Evolutionary conservation across 306 rosid genomes (phyloP), one percentile per base, ranked within the genome.

Genomic region (Vigna mungo): DNA sequence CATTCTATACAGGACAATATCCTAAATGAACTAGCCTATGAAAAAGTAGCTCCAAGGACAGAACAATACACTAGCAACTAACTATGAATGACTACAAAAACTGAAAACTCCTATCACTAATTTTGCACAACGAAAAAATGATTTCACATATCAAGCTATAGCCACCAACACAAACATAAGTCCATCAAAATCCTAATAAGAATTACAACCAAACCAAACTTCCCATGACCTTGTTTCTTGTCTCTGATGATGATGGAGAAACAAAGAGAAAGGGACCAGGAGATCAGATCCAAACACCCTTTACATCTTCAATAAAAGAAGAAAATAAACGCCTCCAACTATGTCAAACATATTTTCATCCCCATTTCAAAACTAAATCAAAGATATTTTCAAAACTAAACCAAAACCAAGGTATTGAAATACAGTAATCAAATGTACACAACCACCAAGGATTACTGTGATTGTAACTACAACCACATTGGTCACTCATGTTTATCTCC

Each of bases 81-180:
- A 16, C 21, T 4, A 18, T 44, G 4, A 44, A 43, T 68, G 13
- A 46, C 41, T 44, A 41, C 13, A 23, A 67, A 67, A 7, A 27
- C 20, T 10, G 4, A 53, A 69, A 23, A 27, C 37, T 47, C 23
- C 5, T 16, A 20, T 21, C 12, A 9, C 32, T 23, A 13, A 43
- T 43, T 23, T 9, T 12, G 15, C 16, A 44, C 49, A 11, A 6
- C 75, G 52, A 51, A 2, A 17, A 25, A 41, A 51, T 37, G 8
- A 4, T 51, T 39, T 64, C 56, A 53, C 56, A 68, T 39, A 17
- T 2, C 66, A 49, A 53, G 44, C 48, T n/a, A 78, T 56, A 54
- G 21, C 27, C 75, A 46, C 2, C 21, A 18, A 53, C 56, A 44
- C 34, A 43, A 18, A 18, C 60, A 34, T 47, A 32, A 25, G 12